Conservation (phyloP, 805 yeast genomes). For the Candida ortonii region DNA sequence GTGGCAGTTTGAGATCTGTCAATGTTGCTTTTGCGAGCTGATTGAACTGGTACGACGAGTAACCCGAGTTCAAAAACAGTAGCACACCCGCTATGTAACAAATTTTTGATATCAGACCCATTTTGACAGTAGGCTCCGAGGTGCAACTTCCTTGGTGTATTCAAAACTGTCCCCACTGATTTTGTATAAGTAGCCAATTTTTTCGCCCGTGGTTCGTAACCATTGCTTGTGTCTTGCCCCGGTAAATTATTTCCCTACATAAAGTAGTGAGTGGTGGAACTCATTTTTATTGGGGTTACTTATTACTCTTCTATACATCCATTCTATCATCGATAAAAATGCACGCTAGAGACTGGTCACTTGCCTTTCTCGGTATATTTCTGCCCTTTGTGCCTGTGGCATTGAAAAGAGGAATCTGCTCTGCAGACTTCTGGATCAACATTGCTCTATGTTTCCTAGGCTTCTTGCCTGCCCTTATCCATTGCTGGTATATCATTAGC, state of each 20-base stretch:
- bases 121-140: neutral
- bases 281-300: neutral
- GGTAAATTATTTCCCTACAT: too few species aligned
- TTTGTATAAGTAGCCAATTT: too few species aligned
- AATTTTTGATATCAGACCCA: constrained; percentile 3
- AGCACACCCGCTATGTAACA: constrained; percentile 15
- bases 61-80: constrained; percentile 46
- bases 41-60: constrained; percentile 52
- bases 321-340: constrained; percentile 10
- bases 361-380: constrained; percentile 65
- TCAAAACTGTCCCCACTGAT: too few species aligned
- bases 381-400: constrained; percentile 73
- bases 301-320: neutral
- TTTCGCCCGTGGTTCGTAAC: too few species aligned
- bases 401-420: constrained; percentile 59
- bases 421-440: constrained; percentile 61
- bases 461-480: constrained; percentile 73
- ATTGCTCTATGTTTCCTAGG: constrained; percentile 69
- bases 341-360: constrained; percentile 48
- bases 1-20: constrained; percentile 31
- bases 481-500: constrained; percentile 75
- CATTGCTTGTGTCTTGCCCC: too few species aligned
- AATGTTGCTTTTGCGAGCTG: constrained; percentile 32
- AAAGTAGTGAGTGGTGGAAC: too few species aligned
- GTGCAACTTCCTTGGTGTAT: too few species aligned